Conservation (phyloP, 176 grass and related monocot species). For the Leersia perrieri region DNA sequence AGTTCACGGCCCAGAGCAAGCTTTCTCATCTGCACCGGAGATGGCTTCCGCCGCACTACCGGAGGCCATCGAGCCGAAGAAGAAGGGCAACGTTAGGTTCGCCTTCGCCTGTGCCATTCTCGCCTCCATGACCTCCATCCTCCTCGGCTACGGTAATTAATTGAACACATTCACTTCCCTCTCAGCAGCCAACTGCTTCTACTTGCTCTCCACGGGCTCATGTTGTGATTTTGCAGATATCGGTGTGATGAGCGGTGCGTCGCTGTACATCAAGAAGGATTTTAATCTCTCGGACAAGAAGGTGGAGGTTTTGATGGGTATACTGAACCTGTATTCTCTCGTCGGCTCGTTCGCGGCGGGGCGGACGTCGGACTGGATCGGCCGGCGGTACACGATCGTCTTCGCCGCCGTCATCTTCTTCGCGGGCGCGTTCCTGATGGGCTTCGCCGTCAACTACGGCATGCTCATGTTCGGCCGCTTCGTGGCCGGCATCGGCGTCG, state of each 20-base stretch:
- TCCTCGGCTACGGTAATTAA: conserved; percentile 61
- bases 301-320: conserved; percentile 69
- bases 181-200: too few relatives aligned
- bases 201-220: neutral
- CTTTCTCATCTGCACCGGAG: neutral
- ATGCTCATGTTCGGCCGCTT: conserved; percentile 88
- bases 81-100: conserved; percentile 51
- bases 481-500: conserved; percentile 70
- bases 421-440: conserved; percentile 69
- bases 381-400: conserved; percentile 73
- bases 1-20: neutral
- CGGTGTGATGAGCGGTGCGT: conserved; percentile 85
- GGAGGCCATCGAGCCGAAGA: conserved; percentile 25
- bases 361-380: conserved; percentile 78
- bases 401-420: conserved; percentile 82
- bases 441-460: conserved; percentile 58
- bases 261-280: conserved; percentile 58
- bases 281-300: conserved; percentile 41
- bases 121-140: conserved; percentile 90
- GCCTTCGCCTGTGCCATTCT: conserved; percentile 75
- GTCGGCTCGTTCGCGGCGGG: conserved; percentile 75
- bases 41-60: conserved; percentile 47
- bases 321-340: conserved; percentile 79
- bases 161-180: neutral
- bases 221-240: conserved; percentile 45